Evolutionary conservation across 2,329 filamentous ascomycete genomes (phyloP).

Genomic region (Fusarium beomiforme): DNA sequence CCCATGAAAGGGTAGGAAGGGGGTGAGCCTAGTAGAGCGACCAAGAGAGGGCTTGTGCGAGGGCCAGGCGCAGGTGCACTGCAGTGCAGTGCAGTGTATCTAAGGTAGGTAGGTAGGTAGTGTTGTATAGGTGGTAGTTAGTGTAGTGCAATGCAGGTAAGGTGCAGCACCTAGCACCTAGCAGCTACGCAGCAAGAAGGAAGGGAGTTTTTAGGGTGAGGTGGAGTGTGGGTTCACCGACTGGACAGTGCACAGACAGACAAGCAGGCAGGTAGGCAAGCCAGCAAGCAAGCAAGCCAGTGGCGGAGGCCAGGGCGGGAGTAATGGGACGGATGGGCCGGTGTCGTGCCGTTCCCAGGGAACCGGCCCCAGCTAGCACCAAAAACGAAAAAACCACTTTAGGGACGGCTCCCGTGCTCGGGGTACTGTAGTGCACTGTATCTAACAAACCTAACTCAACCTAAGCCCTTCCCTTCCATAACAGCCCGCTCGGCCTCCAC

Average conservation of each 20-base stretch:
- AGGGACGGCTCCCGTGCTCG: constrained; percentile 10
- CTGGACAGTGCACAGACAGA: neutral
- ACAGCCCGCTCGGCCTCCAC: neutral
- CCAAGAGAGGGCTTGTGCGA: constrained; percentile 19
- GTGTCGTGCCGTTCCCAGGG: constrained; percentile 53
- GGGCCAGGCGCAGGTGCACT: constrained; percentile 14
- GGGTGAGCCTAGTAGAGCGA: constrained; percentile 11
- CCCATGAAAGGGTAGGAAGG: neutral
- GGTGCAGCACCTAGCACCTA: constrained; percentile 25
- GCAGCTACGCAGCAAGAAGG: constrained; percentile 31
- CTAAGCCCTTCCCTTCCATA: no score
- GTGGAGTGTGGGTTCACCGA: neutral
- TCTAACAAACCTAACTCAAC: neutral
- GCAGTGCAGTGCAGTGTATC: neutral
- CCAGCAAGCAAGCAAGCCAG: constrained; percentile 17
- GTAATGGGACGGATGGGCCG: constrained; percentile 51
- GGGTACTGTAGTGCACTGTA: constrained; percentile 13
- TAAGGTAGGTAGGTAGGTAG: neutral
- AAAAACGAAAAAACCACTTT: constrained; percentile 23
- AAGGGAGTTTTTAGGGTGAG: constrained; percentile 20
- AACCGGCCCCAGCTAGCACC: constrained; percentile 45
- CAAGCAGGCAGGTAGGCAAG: constrained; percentile 6
- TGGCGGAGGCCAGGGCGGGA: constrained; percentile 49
- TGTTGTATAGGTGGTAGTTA: neutral
- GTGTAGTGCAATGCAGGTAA: neutral